Conservation (phyloP, 345 rosid genomes). For the Sonneratia alba region DNA sequence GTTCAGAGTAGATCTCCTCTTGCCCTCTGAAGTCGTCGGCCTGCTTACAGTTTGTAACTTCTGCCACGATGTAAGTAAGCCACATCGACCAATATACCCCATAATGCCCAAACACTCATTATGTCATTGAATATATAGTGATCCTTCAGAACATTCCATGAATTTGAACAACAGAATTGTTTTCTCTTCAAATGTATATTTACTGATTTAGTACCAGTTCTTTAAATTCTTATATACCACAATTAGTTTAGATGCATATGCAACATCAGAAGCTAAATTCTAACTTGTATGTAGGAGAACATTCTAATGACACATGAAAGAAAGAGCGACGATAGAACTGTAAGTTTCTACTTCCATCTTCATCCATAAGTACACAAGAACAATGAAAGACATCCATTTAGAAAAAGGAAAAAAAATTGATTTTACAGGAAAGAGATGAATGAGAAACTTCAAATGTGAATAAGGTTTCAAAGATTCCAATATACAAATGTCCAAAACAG, state of each 20-base stretch:
- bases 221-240: neutral
- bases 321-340: neutral
- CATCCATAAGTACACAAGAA: neutral
- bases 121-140: neutral
- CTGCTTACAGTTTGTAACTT: slow-evolving; percentile 97
- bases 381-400: neutral
- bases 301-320: neutral
- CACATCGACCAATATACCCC: slow-evolving; percentile 69
- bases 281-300: neutral
- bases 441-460: neutral
- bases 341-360: neutral
- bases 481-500: neutral
- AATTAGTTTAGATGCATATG: neutral
- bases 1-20: slow-evolving; percentile 87
- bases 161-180: neutral
- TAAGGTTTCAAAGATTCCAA: neutral
- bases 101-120: slow-evolving; percentile 2
- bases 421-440: neutral
- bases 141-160: neutral
- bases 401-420: neutral
- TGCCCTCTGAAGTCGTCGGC: slow-evolving; percentile 84
- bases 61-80: slow-evolving; percentile 99
- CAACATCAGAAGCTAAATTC: neutral
- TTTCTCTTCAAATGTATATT: neutral
- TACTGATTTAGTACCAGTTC: neutral